Percentiles rank a stretch among this genome's conserved stretches.
Conservation (phyloP, 1,139 yeast genomes). For the Magnusiomyces clavatus region DNA sequence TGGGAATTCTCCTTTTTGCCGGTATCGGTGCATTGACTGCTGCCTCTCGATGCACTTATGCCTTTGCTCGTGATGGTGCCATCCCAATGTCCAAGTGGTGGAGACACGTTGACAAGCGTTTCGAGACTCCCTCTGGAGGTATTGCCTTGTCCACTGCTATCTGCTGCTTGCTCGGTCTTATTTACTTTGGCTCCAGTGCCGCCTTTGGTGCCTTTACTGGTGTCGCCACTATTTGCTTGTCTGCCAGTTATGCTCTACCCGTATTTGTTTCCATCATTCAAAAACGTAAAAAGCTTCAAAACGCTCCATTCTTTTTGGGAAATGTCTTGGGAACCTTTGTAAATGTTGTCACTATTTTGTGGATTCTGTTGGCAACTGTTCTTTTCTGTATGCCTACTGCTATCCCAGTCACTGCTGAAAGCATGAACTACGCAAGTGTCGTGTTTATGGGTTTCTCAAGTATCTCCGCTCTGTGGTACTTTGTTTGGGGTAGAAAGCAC, state of each 20-base stretch:
- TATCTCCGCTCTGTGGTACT: constrained; percentile 14
- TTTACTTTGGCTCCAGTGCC: constrained; percentile 60
- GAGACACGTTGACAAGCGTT: constrained; percentile 56
- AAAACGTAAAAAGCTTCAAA: constrained; percentile 34
- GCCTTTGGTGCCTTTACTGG: constrained; percentile 82
- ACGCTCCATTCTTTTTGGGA: constrained; percentile 13
- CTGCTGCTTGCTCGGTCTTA: constrained; percentile 51
- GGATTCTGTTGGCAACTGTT: constrained; percentile 14
- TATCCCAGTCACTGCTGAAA: constrained; percentile 11
- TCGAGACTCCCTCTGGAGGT: constrained; percentile 62
- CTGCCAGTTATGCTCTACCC: constrained; percentile 75
- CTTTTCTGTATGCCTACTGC: constrained; percentile 15
- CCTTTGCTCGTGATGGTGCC: constrained; percentile 80
- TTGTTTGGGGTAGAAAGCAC: constrained; percentile 13
- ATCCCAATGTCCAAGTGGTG: constrained; percentile 57
- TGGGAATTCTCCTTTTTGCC: constrained; percentile 38
- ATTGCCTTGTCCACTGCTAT: constrained; percentile 58
- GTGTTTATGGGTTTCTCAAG: constrained; percentile 14
- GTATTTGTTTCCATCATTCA: constrained; percentile 54
- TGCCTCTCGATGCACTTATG: constrained; percentile 72
- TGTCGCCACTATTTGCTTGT: constrained; percentile 66
- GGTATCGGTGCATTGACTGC: constrained; percentile 45
- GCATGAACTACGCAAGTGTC: constrained; percentile 15
- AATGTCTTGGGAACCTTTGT: constrained; percentile 9
- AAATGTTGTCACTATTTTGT: constrained; percentile 11